Base-by-base conservation (phyloP, 768 basidiomycete genomes). In the Russula earlei region DNA sequence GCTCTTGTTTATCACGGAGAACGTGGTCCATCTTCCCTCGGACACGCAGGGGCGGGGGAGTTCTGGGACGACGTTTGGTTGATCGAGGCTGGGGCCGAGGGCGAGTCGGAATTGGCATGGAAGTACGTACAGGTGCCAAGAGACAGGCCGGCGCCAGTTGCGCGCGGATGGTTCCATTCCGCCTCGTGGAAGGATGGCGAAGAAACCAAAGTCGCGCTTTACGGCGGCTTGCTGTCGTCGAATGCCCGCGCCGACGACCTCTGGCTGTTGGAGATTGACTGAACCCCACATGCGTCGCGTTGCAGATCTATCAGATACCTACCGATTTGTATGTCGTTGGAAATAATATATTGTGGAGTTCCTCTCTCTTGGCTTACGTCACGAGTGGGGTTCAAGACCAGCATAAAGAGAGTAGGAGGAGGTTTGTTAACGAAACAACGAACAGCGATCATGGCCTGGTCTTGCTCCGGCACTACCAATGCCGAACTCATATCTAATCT, bases 401-500 rank as follows among this genome's bases (percentile, higher is more conserved):
- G 6, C 24, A 2, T 15, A 0, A 24, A 0, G 1, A 44, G 17
- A 27, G 29, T n/a, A n/a, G 7, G 4, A 15, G 22, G 11, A 5
- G 11, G 27, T 5, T 10, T 11, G 8, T 43, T 1, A 25, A 44
- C 24, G 17, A n/a, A 19, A 20, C n/a, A 7, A 15, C 48, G 34
- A 9, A 36, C 34, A 36, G 34, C 34, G 49, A 62, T 42, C 31
- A 92, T 93, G 91, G 91, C 91, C 37, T 93, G 91, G 91, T 76
- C 77, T 29, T 86, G 85, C 66, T 78, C 72, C 40, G 91, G 91
- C 22, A 69, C 65, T 10, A 80, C 80, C 4, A 94, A 91, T 64
- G 63, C 69, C 17, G 85, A 90, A 61, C 82, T 96, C 43, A 75
- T 96, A 55, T 62, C 72, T 22, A 91, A 91, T 68, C 71, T 96